These are phyloP conservation scores for Pochonia chlamydosporia DNA, from an alignment of 2,329 filamentous ascomycete genomes.

Conservation along the genomic window DNA sequence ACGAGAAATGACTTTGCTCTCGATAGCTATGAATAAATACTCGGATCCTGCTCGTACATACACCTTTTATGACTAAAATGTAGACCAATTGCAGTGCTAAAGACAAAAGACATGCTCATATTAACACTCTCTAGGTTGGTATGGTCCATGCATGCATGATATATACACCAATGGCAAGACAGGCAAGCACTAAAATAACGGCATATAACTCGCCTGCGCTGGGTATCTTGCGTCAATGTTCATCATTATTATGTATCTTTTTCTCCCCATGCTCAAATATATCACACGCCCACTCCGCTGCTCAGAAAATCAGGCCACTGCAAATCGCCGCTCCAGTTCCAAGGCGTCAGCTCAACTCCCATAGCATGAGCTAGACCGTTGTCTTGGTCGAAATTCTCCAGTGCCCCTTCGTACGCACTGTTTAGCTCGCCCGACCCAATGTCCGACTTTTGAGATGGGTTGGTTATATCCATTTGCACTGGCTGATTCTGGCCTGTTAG, in stretches of 20 bases:
- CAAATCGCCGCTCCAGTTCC: conserved; percentile 26
- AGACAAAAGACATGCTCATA: too few species aligned
- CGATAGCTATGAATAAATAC: too few species aligned
- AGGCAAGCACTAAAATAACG: too few species aligned
- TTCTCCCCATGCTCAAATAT: background rate
- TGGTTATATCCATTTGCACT: conserved; percentile 12
- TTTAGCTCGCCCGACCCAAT: conserved; percentile 37
- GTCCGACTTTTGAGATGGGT: conserved; percentile 20
- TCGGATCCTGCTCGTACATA: too few species aligned
- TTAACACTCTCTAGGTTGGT: too few species aligned
- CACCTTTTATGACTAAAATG: too few species aligned
- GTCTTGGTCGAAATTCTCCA: conserved; percentile 41
- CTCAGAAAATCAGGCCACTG: conserved; percentile 27
- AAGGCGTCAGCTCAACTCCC: conserved; percentile 32
- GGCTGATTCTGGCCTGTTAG: conserved; percentile 4
- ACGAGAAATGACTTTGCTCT: too few species aligned
- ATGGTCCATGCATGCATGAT: background rate
- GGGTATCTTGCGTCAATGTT: background rate
- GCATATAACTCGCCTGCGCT: background rate
- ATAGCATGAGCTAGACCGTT: conserved; percentile 36
- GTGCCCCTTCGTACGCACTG: conserved; percentile 43
- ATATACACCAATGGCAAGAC: background rate
- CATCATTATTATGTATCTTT: background rate
- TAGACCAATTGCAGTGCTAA: too few species aligned
- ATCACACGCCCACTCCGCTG: conserved; percentile 23